Conservation (phyloP, 768 basidiomycete species). For the Boletus vermiculosoides region DNA sequence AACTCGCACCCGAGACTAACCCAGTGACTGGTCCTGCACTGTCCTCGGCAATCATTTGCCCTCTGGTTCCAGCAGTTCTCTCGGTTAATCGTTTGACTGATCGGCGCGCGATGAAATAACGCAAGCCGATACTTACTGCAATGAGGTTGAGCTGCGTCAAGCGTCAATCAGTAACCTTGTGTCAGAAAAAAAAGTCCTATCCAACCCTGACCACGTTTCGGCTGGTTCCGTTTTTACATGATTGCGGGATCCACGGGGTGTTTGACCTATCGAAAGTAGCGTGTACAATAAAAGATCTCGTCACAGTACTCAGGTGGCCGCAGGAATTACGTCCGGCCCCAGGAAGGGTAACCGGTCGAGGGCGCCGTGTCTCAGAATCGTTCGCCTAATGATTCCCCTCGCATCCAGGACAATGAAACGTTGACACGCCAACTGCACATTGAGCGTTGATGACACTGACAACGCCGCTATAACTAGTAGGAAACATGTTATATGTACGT, state of each 20-base stretch:
- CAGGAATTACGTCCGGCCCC: background rate
- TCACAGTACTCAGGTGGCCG: background rate
- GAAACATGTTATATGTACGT: background rate
- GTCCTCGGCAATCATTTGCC: background rate
- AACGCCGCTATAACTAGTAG: background rate
- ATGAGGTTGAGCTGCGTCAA: background rate
- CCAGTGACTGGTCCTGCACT: background rate
- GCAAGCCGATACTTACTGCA: background rate
- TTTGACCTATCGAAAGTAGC: too few relatives aligned
- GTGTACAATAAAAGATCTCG: background rate
- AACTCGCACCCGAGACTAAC: background rate
- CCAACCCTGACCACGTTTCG: background rate
- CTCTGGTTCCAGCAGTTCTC: background rate
- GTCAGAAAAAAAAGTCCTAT: background rate
- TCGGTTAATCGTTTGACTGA: background rate
- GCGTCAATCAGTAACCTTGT: background rate
- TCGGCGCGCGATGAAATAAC: background rate
- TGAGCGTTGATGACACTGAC: background rate
- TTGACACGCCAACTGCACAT: background rate
- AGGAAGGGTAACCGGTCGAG: background rate
- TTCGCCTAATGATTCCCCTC: background rate
- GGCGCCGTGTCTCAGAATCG: background rate
- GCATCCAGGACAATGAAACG: background rate
- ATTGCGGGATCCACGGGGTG: background rate
- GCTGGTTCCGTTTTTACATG: background rate